Evolutionary conservation across 345 rosid genomes (phyloP).

Genomic region (Sapria himalayana): DNA sequence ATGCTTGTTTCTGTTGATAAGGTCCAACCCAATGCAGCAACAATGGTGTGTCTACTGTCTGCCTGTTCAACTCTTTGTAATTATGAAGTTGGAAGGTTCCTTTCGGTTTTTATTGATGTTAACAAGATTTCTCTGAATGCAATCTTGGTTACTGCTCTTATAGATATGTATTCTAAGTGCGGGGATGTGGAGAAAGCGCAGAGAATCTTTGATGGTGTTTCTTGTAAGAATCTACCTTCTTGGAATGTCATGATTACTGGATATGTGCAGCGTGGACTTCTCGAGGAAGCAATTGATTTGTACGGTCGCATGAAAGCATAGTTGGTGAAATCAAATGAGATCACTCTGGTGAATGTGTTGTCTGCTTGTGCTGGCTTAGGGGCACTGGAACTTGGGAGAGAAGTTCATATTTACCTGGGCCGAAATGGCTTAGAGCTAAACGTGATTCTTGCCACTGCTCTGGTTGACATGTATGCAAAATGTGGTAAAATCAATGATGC

Average conservation of each 20-base stretch:
- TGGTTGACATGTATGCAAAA: conserved; percentile 15
- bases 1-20: too few relatives aligned
- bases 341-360: background rate
- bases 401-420: background rate
- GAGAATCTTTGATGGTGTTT: conserved; percentile 34
- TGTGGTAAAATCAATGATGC: conserved; percentile 11
- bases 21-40: too few relatives aligned
- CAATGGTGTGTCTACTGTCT: too few relatives aligned
- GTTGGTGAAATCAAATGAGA: too few relatives aligned
- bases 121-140: too few relatives aligned
- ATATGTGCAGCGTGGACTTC: conserved; percentile 38
- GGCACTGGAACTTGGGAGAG: background rate
- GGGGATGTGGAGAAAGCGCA: conserved; percentile 38
- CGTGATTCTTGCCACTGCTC: conserved; percentile 11
- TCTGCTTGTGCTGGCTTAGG: background rate
- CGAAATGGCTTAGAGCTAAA: conserved; percentile 6
- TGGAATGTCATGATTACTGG: conserved; percentile 51
- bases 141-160: too few relatives aligned
- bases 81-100: too few relatives aligned
- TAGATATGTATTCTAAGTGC: conserved; percentile 50
- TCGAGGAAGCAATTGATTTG: conserved; percentile 27
- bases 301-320: conserved; percentile 32
- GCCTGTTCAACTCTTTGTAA: too few relatives aligned
- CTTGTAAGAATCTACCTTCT: conserved; percentile 27
- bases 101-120: too few relatives aligned